Base-by-base conservation (phyloP, 352 stramenopile species). In the Elongisporangium undulatum region DNA sequence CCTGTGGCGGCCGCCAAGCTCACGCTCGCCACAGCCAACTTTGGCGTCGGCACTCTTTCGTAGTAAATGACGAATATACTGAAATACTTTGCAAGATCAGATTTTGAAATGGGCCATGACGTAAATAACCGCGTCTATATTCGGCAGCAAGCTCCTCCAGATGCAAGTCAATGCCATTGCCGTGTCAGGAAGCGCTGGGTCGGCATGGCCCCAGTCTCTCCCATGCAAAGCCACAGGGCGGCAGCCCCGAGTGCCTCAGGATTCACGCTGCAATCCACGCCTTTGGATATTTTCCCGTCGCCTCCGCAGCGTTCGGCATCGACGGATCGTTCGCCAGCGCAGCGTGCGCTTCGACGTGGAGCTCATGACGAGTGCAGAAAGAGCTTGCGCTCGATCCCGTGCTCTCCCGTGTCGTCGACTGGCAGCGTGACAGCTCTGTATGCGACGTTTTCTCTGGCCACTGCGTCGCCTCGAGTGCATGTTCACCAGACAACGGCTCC, bases 1-100 rank as follows among this genome's bases (percentile, higher is more conserved):
- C 58, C 66, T n/a, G 56, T 59, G 2, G 50, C 59, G 24, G 59
- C 66, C 2, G 51, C 63, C 17, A 67, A 48, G 23, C 49, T 68
- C 39, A 51, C 63, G 6, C 59, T 67, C 23, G 59, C 55, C 19
- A 67, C 41, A 51, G 52, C 38, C 20, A 73, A 69, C 58, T 69
- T 64, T 16, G 59, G 62, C 17, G 66, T 73, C 48, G 58, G 66
- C 34, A 54, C 56, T 1, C 55, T 69, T 3, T 38, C 26, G 26
- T 38, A 38, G n/a, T 41, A 41, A 41, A 41, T 41, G 29, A 41
- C 29, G 8, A 41, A 41, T 15, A 41, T 41, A 41, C 29, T 9
- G 9, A 41, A 41, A 41, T 41, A 41, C 8, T 34, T 34, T 34
- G 8, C 26, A 34, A 34, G 26, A 34, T 34, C 4, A 34, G 26